These are phyloP conservation scores for Eimeria sp. DNA, from an alignment of 169 alveolate genomes.

Conservation along the genomic window DNA sequence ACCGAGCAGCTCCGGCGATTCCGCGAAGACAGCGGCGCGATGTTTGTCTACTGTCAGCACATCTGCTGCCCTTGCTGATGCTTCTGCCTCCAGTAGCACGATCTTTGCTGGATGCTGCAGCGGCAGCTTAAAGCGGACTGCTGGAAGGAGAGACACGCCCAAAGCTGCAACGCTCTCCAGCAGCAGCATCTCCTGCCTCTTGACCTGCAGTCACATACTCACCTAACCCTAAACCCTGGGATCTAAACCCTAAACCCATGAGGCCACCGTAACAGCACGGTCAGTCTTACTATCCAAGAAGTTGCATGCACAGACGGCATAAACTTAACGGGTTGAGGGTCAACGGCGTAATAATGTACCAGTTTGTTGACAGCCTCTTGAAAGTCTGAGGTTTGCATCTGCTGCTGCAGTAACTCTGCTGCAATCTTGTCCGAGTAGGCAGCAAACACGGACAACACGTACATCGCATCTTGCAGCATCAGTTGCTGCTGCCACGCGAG, in stretches of 20 bases:
- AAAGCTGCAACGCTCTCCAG: conserved; percentile 66
- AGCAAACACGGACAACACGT: conserved; percentile 46
- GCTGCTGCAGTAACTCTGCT: conserved; percentile 63
- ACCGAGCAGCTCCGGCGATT: conserved; percentile 30
- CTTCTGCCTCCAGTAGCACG: conserved; percentile 12
- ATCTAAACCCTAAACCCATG: not conserved
- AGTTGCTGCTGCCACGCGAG: conserved; percentile 67
- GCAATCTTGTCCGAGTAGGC: conserved; percentile 46
- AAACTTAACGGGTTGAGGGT: not conserved
- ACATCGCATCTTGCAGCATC: conserved; percentile 42
- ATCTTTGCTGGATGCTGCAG: conserved; percentile 31
- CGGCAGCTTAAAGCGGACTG: conserved; percentile 60
- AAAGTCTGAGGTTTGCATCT: not conserved
- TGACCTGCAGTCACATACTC: not conserved
- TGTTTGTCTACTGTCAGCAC: conserved; percentile 26
- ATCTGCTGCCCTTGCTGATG: conserved; percentile 44
- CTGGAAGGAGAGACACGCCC: conserved; percentile 76
- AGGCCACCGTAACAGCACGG: not conserved
- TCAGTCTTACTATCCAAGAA: not conserved
- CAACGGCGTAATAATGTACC: not conserved
- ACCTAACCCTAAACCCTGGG: not conserved
- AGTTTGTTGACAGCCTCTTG: conserved; percentile 42
- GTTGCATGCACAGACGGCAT: not conserved
- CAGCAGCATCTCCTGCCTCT: conserved; percentile 66
- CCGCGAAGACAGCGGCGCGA: conserved; percentile 40